A percentile compares a stretch with the other conserved stretches of the same genome.
phyloP scores from a whole-genome alignment of 495 filamentous ascomycete genomes.

The Terfezia claveryi region DNA sequence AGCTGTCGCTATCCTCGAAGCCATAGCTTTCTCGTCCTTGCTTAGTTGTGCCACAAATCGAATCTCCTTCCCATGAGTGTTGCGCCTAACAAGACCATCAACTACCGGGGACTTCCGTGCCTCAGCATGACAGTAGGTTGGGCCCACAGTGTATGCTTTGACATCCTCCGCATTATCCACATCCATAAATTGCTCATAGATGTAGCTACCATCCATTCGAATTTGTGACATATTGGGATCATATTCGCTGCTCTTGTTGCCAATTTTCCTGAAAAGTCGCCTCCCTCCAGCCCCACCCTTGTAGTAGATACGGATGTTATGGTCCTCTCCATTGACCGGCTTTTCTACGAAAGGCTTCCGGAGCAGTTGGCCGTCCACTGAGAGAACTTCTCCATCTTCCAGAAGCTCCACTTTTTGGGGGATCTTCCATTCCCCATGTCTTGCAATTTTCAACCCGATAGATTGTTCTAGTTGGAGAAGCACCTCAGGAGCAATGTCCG shows the following conservation, averaged over 20 bases:
- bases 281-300: constrained; percentile 75
- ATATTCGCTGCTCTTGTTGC: constrained; percentile 93
- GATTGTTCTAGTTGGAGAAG: constrained; percentile 55
- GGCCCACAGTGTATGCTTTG: constrained; percentile 94
- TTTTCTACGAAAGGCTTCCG: constrained; percentile 97
- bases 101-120: constrained; percentile 93
- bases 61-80: constrained; percentile 92
- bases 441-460: constrained; percentile 53
- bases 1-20: constrained; percentile 66
- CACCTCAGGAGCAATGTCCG: constrained; percentile 50
- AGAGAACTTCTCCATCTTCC: constrained; percentile 67
- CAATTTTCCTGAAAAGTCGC: constrained; percentile 85
- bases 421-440: constrained; percentile 22
- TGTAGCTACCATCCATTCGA: constrained; percentile 56
- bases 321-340: constrained; percentile 91
- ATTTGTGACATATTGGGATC: constrained; percentile 54
- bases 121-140: constrained; percentile 85
- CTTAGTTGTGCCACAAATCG: constrained; percentile 75
- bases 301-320: constrained; percentile 97
- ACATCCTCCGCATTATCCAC: constrained; percentile 95
- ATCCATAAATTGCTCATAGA: constrained; percentile 91
- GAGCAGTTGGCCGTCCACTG: constrained; percentile 61
- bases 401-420: constrained; percentile 50
- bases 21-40: constrained; percentile 63
- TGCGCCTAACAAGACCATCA: constrained; percentile 82